A percentile compares a stretch with the other conserved stretches of the same genome.
Conservation (phyloP, 441 rosid genomes). For the Gossypium trilobum region DNA sequence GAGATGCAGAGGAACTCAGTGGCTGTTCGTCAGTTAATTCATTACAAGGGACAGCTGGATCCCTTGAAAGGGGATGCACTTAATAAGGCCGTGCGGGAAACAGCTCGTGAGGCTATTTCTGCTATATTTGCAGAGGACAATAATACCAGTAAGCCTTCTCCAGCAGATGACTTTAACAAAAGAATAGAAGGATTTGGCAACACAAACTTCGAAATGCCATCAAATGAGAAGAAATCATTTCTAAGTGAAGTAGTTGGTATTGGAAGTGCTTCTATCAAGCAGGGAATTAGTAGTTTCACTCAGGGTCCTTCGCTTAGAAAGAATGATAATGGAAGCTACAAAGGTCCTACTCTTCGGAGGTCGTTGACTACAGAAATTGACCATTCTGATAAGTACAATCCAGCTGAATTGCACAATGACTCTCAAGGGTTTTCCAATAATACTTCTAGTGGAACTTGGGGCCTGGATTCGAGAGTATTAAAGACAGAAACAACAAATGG, state of each 20-base stretch:
- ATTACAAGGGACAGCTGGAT: conserved; percentile 80
- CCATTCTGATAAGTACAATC: conserved; percentile 58
- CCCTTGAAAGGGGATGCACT: conserved; percentile 89
- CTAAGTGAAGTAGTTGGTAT: conserved; percentile 86
- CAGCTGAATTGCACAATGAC: conserved; percentile 49
- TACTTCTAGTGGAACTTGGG: conserved; percentile 53
- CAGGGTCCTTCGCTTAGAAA: conserved; percentile 59
- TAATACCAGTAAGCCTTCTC: conserved; percentile 32
- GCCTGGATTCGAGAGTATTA: conserved; percentile 32
- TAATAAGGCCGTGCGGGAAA: conserved; percentile 89
- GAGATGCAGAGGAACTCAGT: conserved; percentile 95
- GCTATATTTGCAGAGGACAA: conserved; percentile 76
- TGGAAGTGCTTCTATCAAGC: conserved; percentile 92
- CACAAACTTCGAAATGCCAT: conserved; percentile 60
- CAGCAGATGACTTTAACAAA: conserved; percentile 50
- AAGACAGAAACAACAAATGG: conserved; percentile 33
- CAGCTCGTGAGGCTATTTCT: conserved; percentile 75
- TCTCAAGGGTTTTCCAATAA: conserved; percentile 34
- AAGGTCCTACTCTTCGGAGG: conserved; percentile 82
- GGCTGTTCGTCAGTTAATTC: conserved; percentile 76
- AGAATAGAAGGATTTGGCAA: conserved; percentile 94
- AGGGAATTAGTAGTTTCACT: conserved; percentile 71
- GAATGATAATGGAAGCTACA: conserved; percentile 77
- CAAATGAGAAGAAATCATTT: conserved; percentile 82
- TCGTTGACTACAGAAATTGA: conserved; percentile 78